Base-by-base conservation (phyloP, 495 filamentous ascomycete genomes). In the Peziza echinospora region DNA sequence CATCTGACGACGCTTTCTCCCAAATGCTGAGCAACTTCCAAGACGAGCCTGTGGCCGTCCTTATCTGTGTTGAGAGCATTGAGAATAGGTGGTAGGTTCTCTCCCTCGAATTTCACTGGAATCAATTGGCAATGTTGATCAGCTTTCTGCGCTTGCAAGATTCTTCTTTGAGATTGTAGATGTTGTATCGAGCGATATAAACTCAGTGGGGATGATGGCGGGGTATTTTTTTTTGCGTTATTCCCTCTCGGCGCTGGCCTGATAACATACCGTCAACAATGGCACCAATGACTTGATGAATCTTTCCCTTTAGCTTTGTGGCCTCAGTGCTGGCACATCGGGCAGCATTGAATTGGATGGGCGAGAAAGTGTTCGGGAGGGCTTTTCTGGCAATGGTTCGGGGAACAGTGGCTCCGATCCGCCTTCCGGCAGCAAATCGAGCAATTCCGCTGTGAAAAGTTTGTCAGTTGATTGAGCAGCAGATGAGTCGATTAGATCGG, bases 11-110 rank as follows among this genome's bases (percentile, higher is more conserved):
- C 84, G 75, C 82, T 93, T 75, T 97, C 83, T 71, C 89, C 89
- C 68, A 97, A 71, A 76, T 97, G 89, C 93, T 97, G 89, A 62
- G 89, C 67, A 67, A 97, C 89, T 74, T 97, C 89, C 51, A 97
- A 78, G 46, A 92, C 74, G 48, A 97, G 80, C 76, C 87, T 96
- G 62, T 93, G 71, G 64, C 84, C 85, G 67, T 76, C 75, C 69
- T 96, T 96, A 46, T 74, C 65, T 61, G 85, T 93, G 66, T 76
- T 75, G 63, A 97, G 72, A 65, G 89, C 89, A 68, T 97, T 96
- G 61, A 96, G 79, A 76, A 97, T 97, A 60, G 89, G 71, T 56
- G 89, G 89, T 55, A 97, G 80, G 69, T 83, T 78, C 48, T 91
- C 84, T 54, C 74, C 77, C 62, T 92, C 83, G 76, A 97, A 97